phyloP scores from a whole-genome alignment of 75 land plant species.

The Selaginella tamariscina region DNA sequence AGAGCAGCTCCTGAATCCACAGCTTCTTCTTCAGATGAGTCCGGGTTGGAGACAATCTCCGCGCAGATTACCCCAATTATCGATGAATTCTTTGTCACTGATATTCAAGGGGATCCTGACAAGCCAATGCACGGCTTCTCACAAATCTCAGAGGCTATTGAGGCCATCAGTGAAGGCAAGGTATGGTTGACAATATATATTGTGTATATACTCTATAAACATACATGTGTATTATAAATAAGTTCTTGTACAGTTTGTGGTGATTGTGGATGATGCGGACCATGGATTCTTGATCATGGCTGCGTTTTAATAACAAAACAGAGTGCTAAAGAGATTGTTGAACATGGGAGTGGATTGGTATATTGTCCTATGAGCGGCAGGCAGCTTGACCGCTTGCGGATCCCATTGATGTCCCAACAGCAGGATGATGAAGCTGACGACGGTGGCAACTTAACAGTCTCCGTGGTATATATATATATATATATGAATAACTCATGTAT shows the following conservation, averaged over 20 bases:
- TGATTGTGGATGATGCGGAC: not conserved
- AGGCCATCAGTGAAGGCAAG: slow-evolving; percentile 7
- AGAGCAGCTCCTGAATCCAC: too few relatives aligned
- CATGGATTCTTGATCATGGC: not conserved
- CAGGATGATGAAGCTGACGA: not conserved
- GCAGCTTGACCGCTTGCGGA: not conserved
- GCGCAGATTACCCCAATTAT: slow-evolving; percentile 4
- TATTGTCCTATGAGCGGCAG: not conserved
- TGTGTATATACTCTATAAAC: too few relatives aligned
- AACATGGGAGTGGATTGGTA: not conserved
- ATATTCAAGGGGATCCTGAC: slow-evolving; percentile 6
- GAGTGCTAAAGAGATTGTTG: not conserved
- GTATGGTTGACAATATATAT: not conserved
- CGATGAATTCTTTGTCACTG: slow-evolving; percentile 9
- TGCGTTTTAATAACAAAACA: not conserved
- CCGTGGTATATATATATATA: slow-evolving; percentile 2
- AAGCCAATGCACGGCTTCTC: slow-evolving; percentile 2
- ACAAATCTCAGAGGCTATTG: not conserved
- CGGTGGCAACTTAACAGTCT: not conserved
- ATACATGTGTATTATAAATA: not conserved
- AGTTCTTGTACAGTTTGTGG: not conserved
- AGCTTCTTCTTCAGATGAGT: too few relatives aligned
- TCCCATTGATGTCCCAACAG: not conserved
- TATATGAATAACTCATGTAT: not conserved
- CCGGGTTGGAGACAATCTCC: slow-evolving; percentile 1